These are phyloP conservation scores for Bipolaris zeicola DNA, from an alignment of 2,329 filamentous ascomycete species.

Conservation along the genomic window DNA sequence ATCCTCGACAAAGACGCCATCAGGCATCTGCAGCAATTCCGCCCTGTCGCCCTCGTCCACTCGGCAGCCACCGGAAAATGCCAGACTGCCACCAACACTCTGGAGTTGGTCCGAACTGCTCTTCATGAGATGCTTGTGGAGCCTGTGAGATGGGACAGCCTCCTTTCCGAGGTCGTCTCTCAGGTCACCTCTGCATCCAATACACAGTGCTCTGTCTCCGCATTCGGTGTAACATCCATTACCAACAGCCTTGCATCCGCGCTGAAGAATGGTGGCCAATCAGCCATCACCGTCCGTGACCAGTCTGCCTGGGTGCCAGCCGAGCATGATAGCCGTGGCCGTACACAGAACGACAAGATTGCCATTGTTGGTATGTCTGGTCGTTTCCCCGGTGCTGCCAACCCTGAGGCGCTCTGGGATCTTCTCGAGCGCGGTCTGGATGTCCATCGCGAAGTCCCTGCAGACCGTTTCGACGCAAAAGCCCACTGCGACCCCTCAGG, in stretches of 20 bases:
- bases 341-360: slow-evolving; percentile 69
- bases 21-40: slow-evolving; percentile 50
- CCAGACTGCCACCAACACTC: slow-evolving; percentile 52
- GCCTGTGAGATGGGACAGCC: slow-evolving; percentile 57
- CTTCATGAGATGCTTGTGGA: slow-evolving; percentile 54
- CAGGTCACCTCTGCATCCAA: slow-evolving; percentile 52
- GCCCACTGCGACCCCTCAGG: slow-evolving; percentile 74
- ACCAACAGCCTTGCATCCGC: slow-evolving; percentile 61
- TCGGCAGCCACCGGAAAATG: slow-evolving; percentile 55
- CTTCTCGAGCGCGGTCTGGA: slow-evolving; percentile 75
- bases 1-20: slow-evolving; percentile 54
- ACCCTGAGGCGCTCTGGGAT: slow-evolving; percentile 75
- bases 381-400: slow-evolving; percentile 75
- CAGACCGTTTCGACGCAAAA: slow-evolving; percentile 74
- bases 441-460: slow-evolving; percentile 70
- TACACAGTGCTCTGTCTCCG: slow-evolving; percentile 52
- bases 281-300: slow-evolving; percentile 51
- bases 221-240: slow-evolving; percentile 60
- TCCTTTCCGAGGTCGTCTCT: slow-evolving; percentile 55
- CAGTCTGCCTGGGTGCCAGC: slow-evolving; percentile 51
- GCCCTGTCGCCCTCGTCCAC: slow-evolving; percentile 53
- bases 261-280: slow-evolving; percentile 57
- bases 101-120: slow-evolving; percentile 53
- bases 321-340: slow-evolving; percentile 44
- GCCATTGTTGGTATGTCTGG: slow-evolving; percentile 86